Evolutionary conservation across 768 basidiomycete species (phyloP).

Genomic region (Kwoniella bestiolae): DNA sequence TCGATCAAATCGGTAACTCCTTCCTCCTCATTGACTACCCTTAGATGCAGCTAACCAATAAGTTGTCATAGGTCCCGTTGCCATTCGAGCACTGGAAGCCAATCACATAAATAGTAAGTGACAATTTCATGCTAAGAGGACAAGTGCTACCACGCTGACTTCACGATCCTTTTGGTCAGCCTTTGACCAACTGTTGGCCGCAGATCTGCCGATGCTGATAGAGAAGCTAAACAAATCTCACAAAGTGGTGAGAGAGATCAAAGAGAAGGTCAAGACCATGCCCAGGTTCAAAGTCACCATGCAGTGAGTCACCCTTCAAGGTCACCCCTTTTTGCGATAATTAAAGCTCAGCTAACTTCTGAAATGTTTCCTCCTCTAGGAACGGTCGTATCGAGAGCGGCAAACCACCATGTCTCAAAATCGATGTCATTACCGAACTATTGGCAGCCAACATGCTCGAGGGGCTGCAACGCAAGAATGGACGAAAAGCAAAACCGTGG

Average conservation of each 20-base stretch:
- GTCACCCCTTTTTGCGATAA: no score
- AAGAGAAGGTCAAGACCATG: background rate
- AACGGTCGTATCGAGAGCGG: slow-evolving; percentile 35
- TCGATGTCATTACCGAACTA: background rate
- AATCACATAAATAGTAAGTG: slow-evolving; percentile 63
- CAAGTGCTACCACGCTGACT: no score
- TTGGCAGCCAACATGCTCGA: background rate
- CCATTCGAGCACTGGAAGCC: slow-evolving; percentile 70
- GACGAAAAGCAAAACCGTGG: slow-evolving; percentile 58
- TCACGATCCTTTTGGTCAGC: slow-evolving; percentile 24
- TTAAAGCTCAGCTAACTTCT: no score
- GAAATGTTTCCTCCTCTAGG: no score
- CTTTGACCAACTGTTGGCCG: slow-evolving; percentile 32
- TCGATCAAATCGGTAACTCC: slow-evolving; percentile 74
- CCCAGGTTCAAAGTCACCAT: slow-evolving; percentile 1
- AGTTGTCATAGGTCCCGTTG: slow-evolving; percentile 44
- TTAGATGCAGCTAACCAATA: no score
- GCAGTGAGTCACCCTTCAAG: no score
- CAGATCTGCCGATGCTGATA: slow-evolving; percentile 16
- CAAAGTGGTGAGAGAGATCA: background rate
- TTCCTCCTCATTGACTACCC: no score
- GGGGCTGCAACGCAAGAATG: slow-evolving; percentile 55
- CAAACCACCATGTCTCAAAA: background rate
- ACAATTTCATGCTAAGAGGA: background rate
- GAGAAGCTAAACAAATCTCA: background rate